Evolutionary conservation across 345 rosid genomes (phyloP).

Genomic region (Syzygium oleosum): DNA sequence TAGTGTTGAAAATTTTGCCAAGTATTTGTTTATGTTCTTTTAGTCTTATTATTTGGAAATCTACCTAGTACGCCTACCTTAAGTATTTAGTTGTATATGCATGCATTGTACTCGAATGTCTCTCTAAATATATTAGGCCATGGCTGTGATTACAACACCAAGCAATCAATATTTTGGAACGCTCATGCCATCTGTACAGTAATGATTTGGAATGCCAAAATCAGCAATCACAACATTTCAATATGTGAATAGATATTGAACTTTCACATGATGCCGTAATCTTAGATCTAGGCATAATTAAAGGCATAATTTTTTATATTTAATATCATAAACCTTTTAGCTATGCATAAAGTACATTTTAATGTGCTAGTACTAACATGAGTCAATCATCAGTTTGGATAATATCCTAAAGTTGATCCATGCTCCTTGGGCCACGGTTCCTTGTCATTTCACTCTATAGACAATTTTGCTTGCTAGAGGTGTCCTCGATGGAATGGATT

Average conservation of each 20-base stretch:
- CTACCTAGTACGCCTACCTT: neutral
- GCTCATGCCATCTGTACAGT: neutral
- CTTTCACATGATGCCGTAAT: neutral
- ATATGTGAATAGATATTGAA: neutral
- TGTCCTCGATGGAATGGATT: neutral
- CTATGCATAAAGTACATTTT: neutral
- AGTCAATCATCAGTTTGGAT: neutral
- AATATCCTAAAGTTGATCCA: neutral
- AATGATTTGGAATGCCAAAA: neutral
- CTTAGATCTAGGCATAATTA: neutral
- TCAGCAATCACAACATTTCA: neutral
- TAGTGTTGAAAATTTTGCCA: neutral
- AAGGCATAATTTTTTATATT: neutral
- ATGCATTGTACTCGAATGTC: neutral
- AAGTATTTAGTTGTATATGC: neutral
- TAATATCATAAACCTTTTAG: neutral
- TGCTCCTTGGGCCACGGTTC: neutral
- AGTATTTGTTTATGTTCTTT: neutral
- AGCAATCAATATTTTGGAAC: neutral
- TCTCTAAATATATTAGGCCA: neutral
- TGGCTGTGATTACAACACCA: neutral
- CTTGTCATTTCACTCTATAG: neutral
- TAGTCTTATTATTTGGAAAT: neutral
- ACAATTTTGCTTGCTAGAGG: neutral
- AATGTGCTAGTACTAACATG: neutral